Evolutionary conservation across 1,284 basidiomycete species (phyloP).

Genomic region (Blastosporella zonata): DNA sequence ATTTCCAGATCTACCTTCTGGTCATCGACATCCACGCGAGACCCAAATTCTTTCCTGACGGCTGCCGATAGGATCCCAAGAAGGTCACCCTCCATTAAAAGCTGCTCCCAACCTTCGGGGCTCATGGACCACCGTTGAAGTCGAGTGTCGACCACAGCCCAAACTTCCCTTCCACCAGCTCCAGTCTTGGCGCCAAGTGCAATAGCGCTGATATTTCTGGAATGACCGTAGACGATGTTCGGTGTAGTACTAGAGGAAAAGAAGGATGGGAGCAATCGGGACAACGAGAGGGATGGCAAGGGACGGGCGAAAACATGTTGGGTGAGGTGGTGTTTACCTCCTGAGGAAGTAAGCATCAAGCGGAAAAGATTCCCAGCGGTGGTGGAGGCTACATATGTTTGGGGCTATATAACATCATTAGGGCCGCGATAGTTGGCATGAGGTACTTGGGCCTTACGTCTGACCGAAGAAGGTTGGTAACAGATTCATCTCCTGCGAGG

Average conservation of each 20-base stretch:
- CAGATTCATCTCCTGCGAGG: constrained; percentile 53
- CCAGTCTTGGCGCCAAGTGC: constrained; percentile 43
- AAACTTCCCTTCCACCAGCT: constrained; percentile 49
- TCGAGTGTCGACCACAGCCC: constrained; percentile 63
- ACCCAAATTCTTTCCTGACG: constrained; percentile 41
- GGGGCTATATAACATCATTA: constrained; percentile 39
- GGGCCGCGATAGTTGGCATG: background rate
- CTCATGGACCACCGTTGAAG: constrained; percentile 68
- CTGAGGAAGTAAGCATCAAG: constrained; percentile 58
- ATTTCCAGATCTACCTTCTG: constrained; percentile 62
- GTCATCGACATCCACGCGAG: constrained; percentile 36
- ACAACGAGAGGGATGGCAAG: constrained; percentile 49
- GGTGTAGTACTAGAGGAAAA: constrained; percentile 35
- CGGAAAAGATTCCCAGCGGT: constrained; percentile 66
- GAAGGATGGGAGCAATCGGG: constrained; percentile 57
- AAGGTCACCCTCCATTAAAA: constrained; percentile 54
- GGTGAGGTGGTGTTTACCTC: constrained; percentile 62
- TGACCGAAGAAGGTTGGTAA: constrained; percentile 62
- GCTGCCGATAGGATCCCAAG: constrained; percentile 39
- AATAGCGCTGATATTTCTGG: constrained; percentile 59
- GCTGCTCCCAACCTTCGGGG: constrained; percentile 65
- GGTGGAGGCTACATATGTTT: constrained; percentile 67
- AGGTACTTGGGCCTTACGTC: constrained; percentile 44
- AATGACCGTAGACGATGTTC: constrained; percentile 26
- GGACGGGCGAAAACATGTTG: constrained; percentile 57